phyloP scores from a whole-genome alignment of 805 yeast genomes.

The Candida loeiensis region DNA sequence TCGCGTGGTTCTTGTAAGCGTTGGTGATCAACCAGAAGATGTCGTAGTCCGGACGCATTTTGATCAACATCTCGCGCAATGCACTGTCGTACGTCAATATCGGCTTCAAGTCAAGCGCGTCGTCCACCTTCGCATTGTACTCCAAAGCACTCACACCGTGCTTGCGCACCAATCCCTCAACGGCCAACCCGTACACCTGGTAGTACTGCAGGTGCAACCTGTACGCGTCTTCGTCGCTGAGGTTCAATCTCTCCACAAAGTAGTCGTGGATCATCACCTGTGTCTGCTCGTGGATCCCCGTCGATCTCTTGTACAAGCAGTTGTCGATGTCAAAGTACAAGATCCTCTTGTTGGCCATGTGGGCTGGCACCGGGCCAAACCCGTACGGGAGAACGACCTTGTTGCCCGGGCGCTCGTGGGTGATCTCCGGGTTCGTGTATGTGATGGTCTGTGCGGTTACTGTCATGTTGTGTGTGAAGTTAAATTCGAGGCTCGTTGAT shows the following conservation, averaged over 20 bases:
- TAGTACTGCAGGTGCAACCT: constrained; percentile 71
- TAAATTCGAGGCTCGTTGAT: background rate
- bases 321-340: constrained; percentile 94
- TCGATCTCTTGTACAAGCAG: constrained; percentile 74
- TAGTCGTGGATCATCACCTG: constrained; percentile 78
- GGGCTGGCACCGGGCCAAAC: constrained; percentile 31
- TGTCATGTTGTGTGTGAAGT: constrained; percentile 9
- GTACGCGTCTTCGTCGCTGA: constrained; percentile 72
- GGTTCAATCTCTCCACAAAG: constrained; percentile 59
- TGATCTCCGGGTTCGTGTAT: constrained; percentile 26
- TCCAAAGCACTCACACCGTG: constrained; percentile 82
- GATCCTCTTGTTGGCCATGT: constrained; percentile 24
- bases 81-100: constrained; percentile 63
- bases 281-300: constrained; percentile 82
- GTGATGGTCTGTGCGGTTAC: constrained; percentile 10
- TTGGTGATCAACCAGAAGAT: constrained; percentile 91
- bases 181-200: constrained; percentile 84
- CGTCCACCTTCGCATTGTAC: constrained; percentile 87
- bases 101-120: constrained; percentile 78
- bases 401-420: constrained; percentile 11
- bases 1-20: constrained; percentile 88
- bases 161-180: constrained; percentile 76
- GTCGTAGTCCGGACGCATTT: constrained; percentile 41
- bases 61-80: constrained; percentile 50
- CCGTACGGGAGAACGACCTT: constrained; percentile 28